Base-by-base conservation (phyloP, 345 rosid genomes). In the Eucalyptus regnans region DNA sequence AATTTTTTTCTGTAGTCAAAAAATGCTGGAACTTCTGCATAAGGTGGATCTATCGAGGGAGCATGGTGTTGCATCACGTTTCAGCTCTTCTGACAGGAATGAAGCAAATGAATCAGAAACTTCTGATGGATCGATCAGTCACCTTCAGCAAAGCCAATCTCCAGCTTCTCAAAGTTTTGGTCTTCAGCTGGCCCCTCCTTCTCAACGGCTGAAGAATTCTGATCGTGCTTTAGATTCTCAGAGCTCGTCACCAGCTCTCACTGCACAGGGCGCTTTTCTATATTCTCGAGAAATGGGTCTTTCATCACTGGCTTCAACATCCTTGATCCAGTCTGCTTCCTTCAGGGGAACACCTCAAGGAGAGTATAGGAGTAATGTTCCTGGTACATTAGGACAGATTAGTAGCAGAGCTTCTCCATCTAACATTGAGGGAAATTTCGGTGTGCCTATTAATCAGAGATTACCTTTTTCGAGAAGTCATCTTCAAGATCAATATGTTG, bases 1-100 rank as follows among this genome's bases (percentile, higher is more conserved):
- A 37, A 89, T 60, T 84, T 50, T 60, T 84, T 50, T 60, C 79
- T 90, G 92, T 95, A 96, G 98, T 92, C 95, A 95, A 91, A 94
- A 96, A 88, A 95, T 97, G 98, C 95, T 96, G 89, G 98, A 97
- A 92, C 99, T 96, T 91, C 96, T 96, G 91, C 95, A 95, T 91
- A 97, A 97, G 95, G 96, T 96, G 91, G 96, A 96, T 91, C 95
- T 94, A 66, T 90, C 96, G 51, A 90, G 90, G 89, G 96, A 95
- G 68, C 91, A 76, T 88, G 92, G 92, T 81, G 89, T 91, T 88
- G 93, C 92, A 88, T 87, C 92, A 79, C 93, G 91, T 86, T 87
- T 93, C 84, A 91, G 93, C 90, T 94, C 96, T 87, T 90, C 92
- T 58, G 92, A 91, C 68, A 88, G 52, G 86, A 91, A 90, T 92